Evolutionary conservation across 306 rosid species (phyloP).

Genomic region (Coriaria nepalensis): DNA sequence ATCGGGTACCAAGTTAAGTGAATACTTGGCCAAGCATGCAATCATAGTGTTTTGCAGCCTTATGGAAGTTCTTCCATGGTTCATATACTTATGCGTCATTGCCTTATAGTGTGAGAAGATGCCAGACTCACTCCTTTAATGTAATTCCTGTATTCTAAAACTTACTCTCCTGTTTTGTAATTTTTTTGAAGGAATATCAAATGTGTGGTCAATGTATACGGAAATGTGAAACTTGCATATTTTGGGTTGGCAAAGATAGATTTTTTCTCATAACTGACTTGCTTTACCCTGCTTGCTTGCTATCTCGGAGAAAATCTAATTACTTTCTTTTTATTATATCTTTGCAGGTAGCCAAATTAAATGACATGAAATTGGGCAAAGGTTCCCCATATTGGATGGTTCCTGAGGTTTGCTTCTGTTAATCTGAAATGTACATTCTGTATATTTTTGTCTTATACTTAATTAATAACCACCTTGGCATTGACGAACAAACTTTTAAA

Average conservation of each 20-base stretch:
- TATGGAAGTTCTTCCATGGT: no score
- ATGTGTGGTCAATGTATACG: slow-evolving; percentile 90
- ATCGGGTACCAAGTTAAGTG: no score
- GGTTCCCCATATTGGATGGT: slow-evolving; percentile 99
- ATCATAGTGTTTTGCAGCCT: no score
- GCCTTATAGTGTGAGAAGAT: not conserved
- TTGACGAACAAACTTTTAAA: no score
- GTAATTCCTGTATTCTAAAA: not conserved
- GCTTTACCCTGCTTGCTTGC: not conserved
- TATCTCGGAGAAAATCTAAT: not conserved
- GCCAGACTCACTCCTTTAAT: no score
- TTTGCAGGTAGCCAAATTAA: slow-evolving; percentile 63
- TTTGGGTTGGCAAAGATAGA: slow-evolving; percentile 96
- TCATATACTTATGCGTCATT: no score
- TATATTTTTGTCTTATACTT: no score
- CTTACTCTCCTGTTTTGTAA: no score
- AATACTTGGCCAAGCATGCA: no score
- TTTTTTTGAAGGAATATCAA: slow-evolving; percentile 64
- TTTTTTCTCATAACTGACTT: slow-evolving; percentile 5
- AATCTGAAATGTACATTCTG: not conserved
- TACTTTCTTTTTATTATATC: not conserved
- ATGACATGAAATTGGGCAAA: slow-evolving; percentile 64
- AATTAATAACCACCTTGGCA: no score
- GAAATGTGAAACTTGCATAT: slow-evolving; percentile 94
- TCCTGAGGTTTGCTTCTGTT: slow-evolving; percentile 70